These are phyloP conservation scores for Cylindrotheca closterium DNA, from an alignment of 108 stramenopile genomes.

Conservation along the genomic window DNA sequence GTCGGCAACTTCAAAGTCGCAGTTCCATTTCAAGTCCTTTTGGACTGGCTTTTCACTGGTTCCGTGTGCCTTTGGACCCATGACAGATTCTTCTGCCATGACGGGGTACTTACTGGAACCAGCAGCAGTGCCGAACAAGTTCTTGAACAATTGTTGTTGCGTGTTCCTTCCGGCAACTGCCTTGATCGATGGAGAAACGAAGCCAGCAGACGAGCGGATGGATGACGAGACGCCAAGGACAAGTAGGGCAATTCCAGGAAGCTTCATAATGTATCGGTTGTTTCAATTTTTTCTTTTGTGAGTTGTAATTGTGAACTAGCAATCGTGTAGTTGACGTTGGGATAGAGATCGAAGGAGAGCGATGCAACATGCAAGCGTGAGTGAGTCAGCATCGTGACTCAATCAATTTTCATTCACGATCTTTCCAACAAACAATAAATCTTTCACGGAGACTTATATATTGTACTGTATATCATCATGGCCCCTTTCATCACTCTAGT, in stretches of 20 bases:
- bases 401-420: no score
- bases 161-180: constrained; percentile 5
- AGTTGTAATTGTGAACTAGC: not conserved
- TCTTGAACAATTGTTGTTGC: constrained; percentile 33
- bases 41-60: constrained; percentile 73
- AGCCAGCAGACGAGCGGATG: constrained; percentile 1
- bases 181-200: constrained; percentile 4
- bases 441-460: no score
- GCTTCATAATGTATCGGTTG: constrained; percentile 10
- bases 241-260: constrained; percentile 1
- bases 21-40: constrained; percentile 67
- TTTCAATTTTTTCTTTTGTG: not conserved
- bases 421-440: no score
- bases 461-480: no score
- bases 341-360: no score
- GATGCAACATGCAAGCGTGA: no score
- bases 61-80: constrained; percentile 69
- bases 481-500: no score
- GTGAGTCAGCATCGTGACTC: no score
- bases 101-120: constrained; percentile 45
- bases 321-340: no score
- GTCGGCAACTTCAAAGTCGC: constrained; percentile 67
- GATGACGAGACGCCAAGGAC: not conserved
- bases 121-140: constrained; percentile 26
- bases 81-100: constrained; percentile 59